phyloP scores from a whole-genome alignment of 495 filamentous ascomycete species.

The Thermothielavioides terrestris region DNA sequence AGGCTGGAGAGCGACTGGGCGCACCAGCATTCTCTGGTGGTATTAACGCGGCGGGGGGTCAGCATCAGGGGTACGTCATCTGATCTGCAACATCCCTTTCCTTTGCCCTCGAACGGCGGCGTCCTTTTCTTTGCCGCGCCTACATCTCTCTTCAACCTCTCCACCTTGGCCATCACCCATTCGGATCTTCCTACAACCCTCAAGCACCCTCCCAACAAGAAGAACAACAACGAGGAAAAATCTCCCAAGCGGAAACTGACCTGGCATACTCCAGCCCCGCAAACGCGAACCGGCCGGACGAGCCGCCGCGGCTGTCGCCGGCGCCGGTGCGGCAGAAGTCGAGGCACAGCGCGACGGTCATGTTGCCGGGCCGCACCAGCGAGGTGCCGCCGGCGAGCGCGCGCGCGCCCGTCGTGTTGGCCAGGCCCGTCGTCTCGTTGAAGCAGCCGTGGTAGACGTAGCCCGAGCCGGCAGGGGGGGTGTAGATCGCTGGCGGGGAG shows the following conservation, averaged over 20 bases:
- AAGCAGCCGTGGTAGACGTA: conserved; percentile 43
- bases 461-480: neutral
- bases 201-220: neutral
- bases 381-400: conserved; percentile 29
- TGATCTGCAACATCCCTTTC: neutral
- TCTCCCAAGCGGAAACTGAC: conserved; percentile 19
- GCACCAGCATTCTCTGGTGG: conserved; percentile 44
- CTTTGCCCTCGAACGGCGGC: no score
- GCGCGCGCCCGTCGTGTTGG: conserved; percentile 20
- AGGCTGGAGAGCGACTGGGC: conserved; percentile 27
- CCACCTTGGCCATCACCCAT: no score
- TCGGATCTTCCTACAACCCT: neutral
- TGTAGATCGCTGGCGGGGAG: neutral
- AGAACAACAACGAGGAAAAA: conserved; percentile 1
- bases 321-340: conserved; percentile 28
- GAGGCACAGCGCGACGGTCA: conserved; percentile 39
- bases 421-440: conserved; percentile 36
- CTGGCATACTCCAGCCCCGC: conserved; percentile 42
- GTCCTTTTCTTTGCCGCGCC: no score
- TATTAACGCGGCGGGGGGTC: neutral
- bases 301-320: neutral
- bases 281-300: conserved; percentile 20
- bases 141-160: no score
- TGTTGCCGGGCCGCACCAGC: conserved; percentile 19
- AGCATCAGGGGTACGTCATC: neutral